Evolutionary conservation across 2,329 filamentous ascomycete species (phyloP).

Genomic region (Aureobasidium sp.): DNA sequence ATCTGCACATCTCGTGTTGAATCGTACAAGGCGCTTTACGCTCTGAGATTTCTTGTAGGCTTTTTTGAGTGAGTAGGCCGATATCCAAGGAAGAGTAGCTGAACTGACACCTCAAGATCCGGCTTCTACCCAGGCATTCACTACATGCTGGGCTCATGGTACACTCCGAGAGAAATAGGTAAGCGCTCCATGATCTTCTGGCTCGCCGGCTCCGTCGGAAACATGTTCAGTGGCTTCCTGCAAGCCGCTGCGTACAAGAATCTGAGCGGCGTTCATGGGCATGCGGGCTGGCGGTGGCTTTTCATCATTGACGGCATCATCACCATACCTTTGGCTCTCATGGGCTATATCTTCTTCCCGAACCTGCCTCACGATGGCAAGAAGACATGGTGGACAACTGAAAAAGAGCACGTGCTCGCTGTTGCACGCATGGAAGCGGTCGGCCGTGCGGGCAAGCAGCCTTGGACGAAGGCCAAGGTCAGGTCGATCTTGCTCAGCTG

Average conservation of each 20-base stretch:
- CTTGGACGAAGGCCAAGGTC: conserved; percentile 10
- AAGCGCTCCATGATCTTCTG: conserved; percentile 58
- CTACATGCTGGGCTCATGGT: conserved; percentile 57
- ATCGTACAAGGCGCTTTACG: conserved; percentile 34
- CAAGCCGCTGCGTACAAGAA: conserved; percentile 46
- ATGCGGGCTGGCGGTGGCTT: conserved; percentile 51
- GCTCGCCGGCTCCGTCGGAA: conserved; percentile 52
- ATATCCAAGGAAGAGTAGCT: neutral
- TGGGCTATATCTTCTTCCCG: conserved; percentile 49
- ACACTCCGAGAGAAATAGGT: conserved; percentile 53
- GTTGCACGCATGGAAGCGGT: conserved; percentile 10
- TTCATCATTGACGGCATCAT: conserved; percentile 55
- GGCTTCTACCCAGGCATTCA: conserved; percentile 53
- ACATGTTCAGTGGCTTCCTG: conserved; percentile 57
- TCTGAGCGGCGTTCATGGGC: conserved; percentile 42
- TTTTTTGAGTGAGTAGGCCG: conserved; percentile 39
- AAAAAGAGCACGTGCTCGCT: conserved; percentile 12
- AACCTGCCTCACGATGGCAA: conserved; percentile 37
- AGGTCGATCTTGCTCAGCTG: conserved; percentile 11
- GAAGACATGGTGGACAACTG: conserved; percentile 15
- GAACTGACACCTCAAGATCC: conserved; percentile 23
- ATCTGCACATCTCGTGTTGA: conserved; percentile 34
- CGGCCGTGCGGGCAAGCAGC: conserved; percentile 9
- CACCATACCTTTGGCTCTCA: conserved; percentile 48
- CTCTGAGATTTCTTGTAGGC: conserved; percentile 37